Evolutionary conservation across 306 rosid genomes (phyloP).

Genomic region (Begonia fuchsioides): DNA sequence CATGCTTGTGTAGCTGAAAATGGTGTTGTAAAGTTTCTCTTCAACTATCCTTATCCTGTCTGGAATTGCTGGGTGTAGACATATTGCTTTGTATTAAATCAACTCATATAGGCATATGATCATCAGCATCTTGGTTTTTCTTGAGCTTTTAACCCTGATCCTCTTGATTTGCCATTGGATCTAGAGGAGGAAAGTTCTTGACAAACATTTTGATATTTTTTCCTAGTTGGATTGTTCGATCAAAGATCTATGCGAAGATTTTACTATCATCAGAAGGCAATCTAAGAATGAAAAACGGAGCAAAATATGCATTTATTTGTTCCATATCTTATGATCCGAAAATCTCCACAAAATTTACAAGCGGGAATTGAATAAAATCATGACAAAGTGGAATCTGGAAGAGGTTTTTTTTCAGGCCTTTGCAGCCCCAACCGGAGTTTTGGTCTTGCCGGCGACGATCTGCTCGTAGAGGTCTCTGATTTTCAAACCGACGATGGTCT

Average conservation of each 20-base stretch:
- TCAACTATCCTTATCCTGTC: background rate
- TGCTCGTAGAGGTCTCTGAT: conserved; percentile 84
- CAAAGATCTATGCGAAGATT: too few relatives aligned
- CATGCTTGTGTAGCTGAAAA: too few relatives aligned
- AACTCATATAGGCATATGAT: background rate
- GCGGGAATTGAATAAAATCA: conserved; percentile 15
- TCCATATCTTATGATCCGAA: conserved; percentile 18
- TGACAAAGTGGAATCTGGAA: conserved; percentile 10
- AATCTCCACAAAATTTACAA: conserved; percentile 13
- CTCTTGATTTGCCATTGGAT: too few relatives aligned
- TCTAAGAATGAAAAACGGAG: too few relatives aligned
- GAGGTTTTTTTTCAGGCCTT: conserved; percentile 28
- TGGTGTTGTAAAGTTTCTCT: background rate
- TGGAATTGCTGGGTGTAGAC: conserved; percentile 2
- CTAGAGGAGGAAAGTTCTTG: too few relatives aligned
- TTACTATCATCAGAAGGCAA: too few relatives aligned
- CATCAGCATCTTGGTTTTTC: too few relatives aligned
- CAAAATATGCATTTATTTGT: background rate
- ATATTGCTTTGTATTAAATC: background rate
- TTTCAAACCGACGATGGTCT: conserved; percentile 88
- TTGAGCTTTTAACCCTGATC: too few relatives aligned
- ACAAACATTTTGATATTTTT: too few relatives aligned
- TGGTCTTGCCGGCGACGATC: conserved; percentile 40
- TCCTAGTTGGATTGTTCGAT: too few relatives aligned
- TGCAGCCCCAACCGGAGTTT: conserved; percentile 38